A percentile compares a stretch with the other conserved stretches of the same genome.
Conservation (phyloP, 2,329 filamentous ascomycete genomes). For the Thielaviopsis musarum region DNA sequence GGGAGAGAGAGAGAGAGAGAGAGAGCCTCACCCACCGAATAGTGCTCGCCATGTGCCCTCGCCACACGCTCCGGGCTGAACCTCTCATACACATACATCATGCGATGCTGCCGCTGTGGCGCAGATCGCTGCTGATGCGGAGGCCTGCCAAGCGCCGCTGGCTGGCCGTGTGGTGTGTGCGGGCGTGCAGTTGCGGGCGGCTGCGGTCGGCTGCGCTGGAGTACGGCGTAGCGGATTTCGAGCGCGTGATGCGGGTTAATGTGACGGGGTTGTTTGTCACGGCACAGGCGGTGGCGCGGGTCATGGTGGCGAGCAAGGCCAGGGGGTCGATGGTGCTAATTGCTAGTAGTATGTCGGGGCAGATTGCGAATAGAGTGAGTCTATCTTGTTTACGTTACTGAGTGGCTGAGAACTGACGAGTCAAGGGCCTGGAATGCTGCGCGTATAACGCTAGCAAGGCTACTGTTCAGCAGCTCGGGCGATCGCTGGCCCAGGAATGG, state of each 20-base stretch:
- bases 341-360: constrained; percentile 31
- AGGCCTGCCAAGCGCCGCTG: too few species aligned
- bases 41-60: too few species aligned
- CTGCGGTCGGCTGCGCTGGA: constrained; percentile 28
- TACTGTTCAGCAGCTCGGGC: constrained; percentile 40
- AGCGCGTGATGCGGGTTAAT: constrained; percentile 53
- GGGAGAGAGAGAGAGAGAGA: constrained; percentile 11
- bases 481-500: constrained; percentile 46
- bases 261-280: constrained; percentile 54
- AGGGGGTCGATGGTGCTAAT: constrained; percentile 34
- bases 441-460: constrained; percentile 49
- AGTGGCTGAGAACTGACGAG: neutral
- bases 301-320: constrained; percentile 26
- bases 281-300: constrained; percentile 50
- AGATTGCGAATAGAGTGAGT: constrained; percentile 29
- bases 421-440: constrained; percentile 42
- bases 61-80: too few species aligned
- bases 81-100: too few species aligned
- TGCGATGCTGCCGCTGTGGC: too few species aligned
- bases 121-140: too few species aligned
- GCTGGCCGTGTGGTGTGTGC: constrained; percentile 28
- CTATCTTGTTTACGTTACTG: constrained; percentile 18
- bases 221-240: constrained; percentile 39
- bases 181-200: constrained; percentile 29
- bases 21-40: too few species aligned